A percentile compares a stretch with the other conserved stretches of the same genome.
These are phyloP conservation scores for Psilocybe cubensis DNA, from an alignment of 768 basidiomycete genomes.

Conservation along the genomic window DNA sequence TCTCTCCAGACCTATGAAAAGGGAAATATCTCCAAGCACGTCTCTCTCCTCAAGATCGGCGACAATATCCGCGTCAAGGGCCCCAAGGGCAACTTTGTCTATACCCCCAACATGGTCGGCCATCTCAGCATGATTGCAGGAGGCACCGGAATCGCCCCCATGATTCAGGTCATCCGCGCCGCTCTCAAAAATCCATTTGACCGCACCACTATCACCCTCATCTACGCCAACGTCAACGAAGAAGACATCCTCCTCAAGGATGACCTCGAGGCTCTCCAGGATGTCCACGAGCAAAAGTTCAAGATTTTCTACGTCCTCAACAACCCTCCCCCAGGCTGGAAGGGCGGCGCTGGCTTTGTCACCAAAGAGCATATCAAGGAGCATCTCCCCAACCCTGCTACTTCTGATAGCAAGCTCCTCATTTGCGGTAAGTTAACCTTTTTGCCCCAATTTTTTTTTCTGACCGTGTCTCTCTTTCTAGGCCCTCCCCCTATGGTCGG, in stretches of 20 bases:
- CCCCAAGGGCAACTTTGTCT: conserved; percentile 94
- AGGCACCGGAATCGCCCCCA: conserved; percentile 98
- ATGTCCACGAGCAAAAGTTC: conserved; percentile 63
- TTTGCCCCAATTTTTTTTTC: background rate
- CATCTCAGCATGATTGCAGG: conserved; percentile 97
- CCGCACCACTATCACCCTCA: conserved; percentile 79
- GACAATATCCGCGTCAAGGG: conserved; percentile 92
- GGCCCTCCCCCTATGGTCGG: conserved; percentile 37
- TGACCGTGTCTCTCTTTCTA: conserved; percentile 27
- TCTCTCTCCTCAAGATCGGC: conserved; percentile 83
- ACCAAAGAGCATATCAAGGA: conserved; percentile 89
- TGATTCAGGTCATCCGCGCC: conserved; percentile 98
- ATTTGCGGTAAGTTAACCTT: conserved; percentile 73
- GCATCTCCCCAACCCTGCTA: conserved; percentile 67
- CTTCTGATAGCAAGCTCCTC: conserved; percentile 77
- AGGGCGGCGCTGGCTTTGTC: conserved; percentile 90
- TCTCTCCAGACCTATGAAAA: conserved; percentile 84
- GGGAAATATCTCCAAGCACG: conserved; percentile 93
- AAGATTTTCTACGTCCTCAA: conserved; percentile 91
- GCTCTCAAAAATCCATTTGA: conserved; percentile 88
- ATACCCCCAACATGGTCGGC: conserved; percentile 69
- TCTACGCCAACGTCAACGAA: conserved; percentile 94
- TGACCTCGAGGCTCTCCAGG: conserved; percentile 82
- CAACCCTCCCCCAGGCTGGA: conserved; percentile 89
- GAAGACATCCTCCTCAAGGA: conserved; percentile 92